phyloP scores from a whole-genome alignment of 495 filamentous ascomycete genomes.

The Letharia lupina region DNA sequence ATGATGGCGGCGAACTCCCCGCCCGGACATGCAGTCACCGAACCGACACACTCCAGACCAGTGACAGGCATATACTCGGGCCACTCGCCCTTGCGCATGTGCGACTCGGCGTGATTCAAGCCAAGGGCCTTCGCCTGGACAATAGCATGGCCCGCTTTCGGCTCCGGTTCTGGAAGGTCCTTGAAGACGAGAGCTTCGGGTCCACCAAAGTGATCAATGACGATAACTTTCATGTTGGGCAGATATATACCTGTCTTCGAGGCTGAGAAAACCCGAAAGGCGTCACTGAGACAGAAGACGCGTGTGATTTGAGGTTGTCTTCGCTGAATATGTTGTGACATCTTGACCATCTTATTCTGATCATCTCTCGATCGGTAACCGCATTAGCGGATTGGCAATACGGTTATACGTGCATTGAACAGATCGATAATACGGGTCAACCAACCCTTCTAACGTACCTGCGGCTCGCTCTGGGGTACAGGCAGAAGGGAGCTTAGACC shows the following conservation, averaged over 20 bases:
- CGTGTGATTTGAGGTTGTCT: neutral
- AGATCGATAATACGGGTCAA: too few relatives aligned
- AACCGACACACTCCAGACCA: neutral
- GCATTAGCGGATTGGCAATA: neutral
- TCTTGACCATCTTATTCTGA: neutral
- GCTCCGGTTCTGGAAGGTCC: neutral
- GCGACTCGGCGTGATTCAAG: neutral
- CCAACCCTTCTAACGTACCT: too few relatives aligned
- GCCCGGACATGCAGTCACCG: neutral
- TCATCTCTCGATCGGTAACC: neutral
- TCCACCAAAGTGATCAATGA: neutral
- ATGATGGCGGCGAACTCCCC: neutral
- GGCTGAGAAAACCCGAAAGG: neutral
- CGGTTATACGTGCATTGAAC: neutral
- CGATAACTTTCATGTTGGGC: neutral
- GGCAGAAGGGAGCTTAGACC: too few relatives aligned
- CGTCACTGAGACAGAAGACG: neutral
- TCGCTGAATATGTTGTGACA: neutral
- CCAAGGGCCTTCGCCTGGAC: neutral
- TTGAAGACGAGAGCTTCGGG: constrained; percentile 1
- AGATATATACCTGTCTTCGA: neutral
- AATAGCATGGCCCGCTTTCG: neutral
- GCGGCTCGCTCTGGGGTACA: too few relatives aligned
- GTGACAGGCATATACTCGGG: neutral
- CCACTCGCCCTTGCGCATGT: neutral